Base-by-base conservation (phyloP, 768 basidiomycete species). In the Leccinum incarnatum region DNA sequence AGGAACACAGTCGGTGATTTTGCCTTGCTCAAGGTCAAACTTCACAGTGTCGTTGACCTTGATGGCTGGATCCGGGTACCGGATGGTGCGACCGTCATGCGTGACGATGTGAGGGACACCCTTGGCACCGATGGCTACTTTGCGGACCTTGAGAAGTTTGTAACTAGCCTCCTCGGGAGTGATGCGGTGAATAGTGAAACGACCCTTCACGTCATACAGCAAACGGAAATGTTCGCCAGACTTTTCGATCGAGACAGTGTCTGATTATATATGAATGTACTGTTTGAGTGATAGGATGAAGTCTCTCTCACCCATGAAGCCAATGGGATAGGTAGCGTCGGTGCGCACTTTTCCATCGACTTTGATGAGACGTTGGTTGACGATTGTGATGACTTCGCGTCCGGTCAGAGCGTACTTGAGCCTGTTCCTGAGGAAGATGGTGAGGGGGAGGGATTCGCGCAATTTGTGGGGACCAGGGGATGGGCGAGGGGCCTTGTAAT, bases 201-300 rank as follows among this genome's bases (percentile, higher is more conserved):
- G 97, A 67, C 97, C 97, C 83, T 99, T 99, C 78, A 98, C 88
- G 75, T 98, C 97, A 83, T 98, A 98, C 46, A 99, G 83, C 60
- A 98, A 86, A 77, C 97, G 96, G 89, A 98, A 99, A 83, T 98
- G 89, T 78, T 99, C 97, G 78, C 89, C 92, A 25, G 96, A 98
- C 77, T 97, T 96, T 78, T 99, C 96, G 63, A 99, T 91, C 60
- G 93, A 86, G 75, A 99, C 84, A 64, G 98, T 96, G 77, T 99
- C 96, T 96, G 23, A 32, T 25, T 42, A 23, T 46, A 59, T 53
- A 30, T 63, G 27, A 63, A 50, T 34, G 29, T 29, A 32, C 10
- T 9, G 42, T 53, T 5, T 12, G 6, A 27, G 14, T 7, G 19
- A 21, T 23, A 27, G 8, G 23, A 15, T 37, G 34, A 48, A 48